These are phyloP conservation scores for Stylosanthes scabra DNA, from an alignment of 331 rosid genomes.

Conservation along the genomic window DNA sequence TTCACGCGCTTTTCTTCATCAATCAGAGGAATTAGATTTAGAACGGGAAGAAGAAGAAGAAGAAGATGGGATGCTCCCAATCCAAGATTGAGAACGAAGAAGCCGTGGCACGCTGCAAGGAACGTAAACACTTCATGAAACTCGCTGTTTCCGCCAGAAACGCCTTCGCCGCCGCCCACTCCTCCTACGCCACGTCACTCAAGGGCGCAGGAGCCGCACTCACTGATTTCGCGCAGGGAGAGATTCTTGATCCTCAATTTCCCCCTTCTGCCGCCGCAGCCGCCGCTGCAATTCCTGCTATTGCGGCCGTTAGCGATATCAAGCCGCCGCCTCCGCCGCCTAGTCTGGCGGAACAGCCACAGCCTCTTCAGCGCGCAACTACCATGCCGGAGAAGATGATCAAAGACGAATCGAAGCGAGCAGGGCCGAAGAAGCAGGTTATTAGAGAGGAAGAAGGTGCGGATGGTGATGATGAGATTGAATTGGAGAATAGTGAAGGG, in stretches of 20 bases:
- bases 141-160: slow-evolving; percentile 69
- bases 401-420: neutral
- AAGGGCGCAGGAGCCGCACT: slow-evolving; percentile 80
- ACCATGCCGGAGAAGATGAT: slow-evolving; percentile 66
- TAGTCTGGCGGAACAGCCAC: neutral
- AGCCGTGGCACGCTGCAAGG: slow-evolving; percentile 76
- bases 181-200: slow-evolving; percentile 65
- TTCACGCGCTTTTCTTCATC: neutral
- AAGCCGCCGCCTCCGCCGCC: slow-evolving; percentile 53
- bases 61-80: slow-evolving; percentile 73
- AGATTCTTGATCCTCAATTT: slow-evolving; percentile 37
- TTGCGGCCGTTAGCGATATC: neutral
- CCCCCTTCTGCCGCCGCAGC: neutral
- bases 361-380: slow-evolving; percentile 54
- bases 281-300: neutral
- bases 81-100: slow-evolving; percentile 94
- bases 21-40: too few relatives aligned
- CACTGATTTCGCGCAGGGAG: slow-evolving; percentile 71
- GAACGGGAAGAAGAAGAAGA: slow-evolving; percentile 24
- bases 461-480: slow-evolving; percentile 48
- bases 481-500: slow-evolving; percentile 44
- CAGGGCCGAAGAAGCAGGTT: neutral
- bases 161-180: slow-evolving; percentile 84
- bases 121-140: slow-evolving; percentile 69
- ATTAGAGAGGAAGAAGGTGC: slow-evolving; percentile 40